Evolutionary conservation across 805 yeast genomes (phyloP).

Genomic region (Barnettozyma vustinii): DNA sequence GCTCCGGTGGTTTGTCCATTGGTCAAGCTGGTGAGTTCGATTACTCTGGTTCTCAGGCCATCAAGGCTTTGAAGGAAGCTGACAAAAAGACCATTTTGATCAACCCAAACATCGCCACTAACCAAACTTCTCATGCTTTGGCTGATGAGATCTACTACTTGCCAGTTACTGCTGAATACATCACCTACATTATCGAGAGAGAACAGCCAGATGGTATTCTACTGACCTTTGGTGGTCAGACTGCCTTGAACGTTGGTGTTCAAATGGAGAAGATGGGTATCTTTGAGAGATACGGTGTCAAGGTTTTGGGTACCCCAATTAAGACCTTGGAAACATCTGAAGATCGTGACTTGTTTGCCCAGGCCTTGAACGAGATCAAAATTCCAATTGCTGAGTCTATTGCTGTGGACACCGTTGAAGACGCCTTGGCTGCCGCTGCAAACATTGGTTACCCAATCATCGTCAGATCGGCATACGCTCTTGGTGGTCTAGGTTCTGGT

Average conservation of each 20-base stretch:
- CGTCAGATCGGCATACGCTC: constrained; percentile 94
- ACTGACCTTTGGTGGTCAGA: constrained; percentile 97
- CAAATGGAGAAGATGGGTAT: constrained; percentile 93
- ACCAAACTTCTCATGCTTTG: constrained; percentile 90
- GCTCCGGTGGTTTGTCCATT: constrained; percentile 95
- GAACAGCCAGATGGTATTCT: constrained; percentile 96
- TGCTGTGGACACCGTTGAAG: constrained; percentile 92
- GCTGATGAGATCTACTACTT: constrained; percentile 94
- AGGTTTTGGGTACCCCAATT: constrained; percentile 97
- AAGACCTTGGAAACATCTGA: constrained; percentile 93
- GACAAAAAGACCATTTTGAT: constrained; percentile 79
- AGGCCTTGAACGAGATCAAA: constrained; percentile 89
- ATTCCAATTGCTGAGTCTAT: constrained; percentile 96
- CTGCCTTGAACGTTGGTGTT: constrained; percentile 94
- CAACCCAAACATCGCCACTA: constrained; percentile 95
- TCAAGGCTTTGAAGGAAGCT: constrained; percentile 90
- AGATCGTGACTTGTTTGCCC: constrained; percentile 94
- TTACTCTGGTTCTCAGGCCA: constrained; percentile 96
- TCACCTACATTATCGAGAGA: constrained; percentile 89
- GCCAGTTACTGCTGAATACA: constrained; percentile 96
- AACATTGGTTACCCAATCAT: constrained; percentile 91
- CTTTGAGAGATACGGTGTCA: constrained; percentile 82
- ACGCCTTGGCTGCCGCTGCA: constrained; percentile 86
- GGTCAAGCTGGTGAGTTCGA: constrained; percentile 99
- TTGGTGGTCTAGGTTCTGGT: constrained; percentile 98